Evolutionary conservation across 2,329 filamentous ascomycete species (phyloP).

Genomic region (Tetracladium maxilliforme): DNA sequence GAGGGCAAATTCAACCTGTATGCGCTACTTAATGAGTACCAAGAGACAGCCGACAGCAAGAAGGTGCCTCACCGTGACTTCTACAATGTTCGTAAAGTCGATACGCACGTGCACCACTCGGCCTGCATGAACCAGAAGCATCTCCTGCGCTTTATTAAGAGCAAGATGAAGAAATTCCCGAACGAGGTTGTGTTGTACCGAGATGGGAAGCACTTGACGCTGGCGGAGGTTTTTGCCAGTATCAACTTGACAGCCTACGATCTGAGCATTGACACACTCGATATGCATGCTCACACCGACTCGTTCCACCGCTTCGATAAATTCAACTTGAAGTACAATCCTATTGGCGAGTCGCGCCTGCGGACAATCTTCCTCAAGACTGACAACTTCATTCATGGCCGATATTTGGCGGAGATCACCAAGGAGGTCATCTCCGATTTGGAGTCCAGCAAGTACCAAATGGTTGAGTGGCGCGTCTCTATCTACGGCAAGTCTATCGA

Average conservation of each 20-base stretch:
- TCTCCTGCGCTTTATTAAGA: constrained; percentile 94
- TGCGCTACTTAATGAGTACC: constrained; percentile 84
- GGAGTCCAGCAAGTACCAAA: constrained; percentile 98
- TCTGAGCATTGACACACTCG: constrained; percentile 91
- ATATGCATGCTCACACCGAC: constrained; percentile 98
- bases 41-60: constrained; percentile 96
- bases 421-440: constrained; percentile 96
- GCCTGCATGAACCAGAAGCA: constrained; percentile 99
- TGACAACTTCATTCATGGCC: constrained; percentile 91
- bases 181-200: constrained; percentile 87
- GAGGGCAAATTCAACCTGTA: constrained; percentile 98
- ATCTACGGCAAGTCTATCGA: constrained; percentile 86
- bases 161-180: constrained; percentile 97
- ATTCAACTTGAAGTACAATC: constrained; percentile 98
- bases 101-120: constrained; percentile 97
- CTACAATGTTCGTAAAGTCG: constrained; percentile 97
- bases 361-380: constrained; percentile 99
- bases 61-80: constrained; percentile 96
- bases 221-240: constrained; percentile 89
- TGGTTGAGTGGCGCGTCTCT: constrained; percentile 98
- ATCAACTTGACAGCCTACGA: constrained; percentile 97
- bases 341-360: constrained; percentile 84
- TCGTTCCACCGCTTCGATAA: constrained; percentile 99
- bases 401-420: constrained; percentile 92
- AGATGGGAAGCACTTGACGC: constrained; percentile 81